phyloP scores from a whole-genome alignment of 495 filamentous ascomycete genomes.

The Parachaetomium inaequale region DNA sequence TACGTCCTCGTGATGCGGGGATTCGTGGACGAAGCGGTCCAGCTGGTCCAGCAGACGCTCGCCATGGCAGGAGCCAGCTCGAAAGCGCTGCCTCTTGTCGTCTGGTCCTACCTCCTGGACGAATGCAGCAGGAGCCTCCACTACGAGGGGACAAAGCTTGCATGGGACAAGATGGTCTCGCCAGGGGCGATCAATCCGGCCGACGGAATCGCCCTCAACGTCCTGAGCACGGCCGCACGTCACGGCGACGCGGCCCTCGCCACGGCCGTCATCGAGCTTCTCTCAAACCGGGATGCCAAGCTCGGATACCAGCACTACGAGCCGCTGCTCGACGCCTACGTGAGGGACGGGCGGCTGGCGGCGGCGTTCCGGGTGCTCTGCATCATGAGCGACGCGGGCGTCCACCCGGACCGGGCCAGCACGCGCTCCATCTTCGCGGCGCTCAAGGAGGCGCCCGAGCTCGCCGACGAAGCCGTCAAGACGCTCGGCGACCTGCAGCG shows the following conservation, averaged over 20 bases:
- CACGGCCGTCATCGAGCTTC: constrained; percentile 56
- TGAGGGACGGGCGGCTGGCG: constrained; percentile 49
- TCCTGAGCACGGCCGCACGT: constrained; percentile 65
- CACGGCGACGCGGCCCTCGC: constrained; percentile 65
- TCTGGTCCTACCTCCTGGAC: constrained; percentile 72
- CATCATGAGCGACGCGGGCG: constrained; percentile 62
- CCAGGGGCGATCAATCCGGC: constrained; percentile 61
- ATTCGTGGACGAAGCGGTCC: constrained; percentile 72
- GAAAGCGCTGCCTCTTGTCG: constrained; percentile 39
- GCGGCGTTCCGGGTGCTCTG: constrained; percentile 59
- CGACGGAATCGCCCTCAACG: constrained; percentile 58
- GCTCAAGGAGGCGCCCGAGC: constrained; percentile 30
- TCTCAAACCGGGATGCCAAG: constrained; percentile 50
- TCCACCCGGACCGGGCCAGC: constrained; percentile 49
- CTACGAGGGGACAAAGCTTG: constrained; percentile 46
- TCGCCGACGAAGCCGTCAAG: constrained; percentile 46
- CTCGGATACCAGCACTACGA: constrained; percentile 70
- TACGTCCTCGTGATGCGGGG: constrained; percentile 63
- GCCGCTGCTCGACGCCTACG: constrained; percentile 64
- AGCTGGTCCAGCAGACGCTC: constrained; percentile 55
- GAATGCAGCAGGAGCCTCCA: constrained; percentile 51
- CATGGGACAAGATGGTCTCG: constrained; percentile 61
- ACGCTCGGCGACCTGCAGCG: constrained; percentile 51
- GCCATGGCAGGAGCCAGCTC: constrained; percentile 42
- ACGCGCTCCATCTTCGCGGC: constrained; percentile 54